A percentile compares a stretch with the other conserved stretches of the same genome.
These are phyloP conservation scores for Leishmania braziliensis DNA, from an alignment of 208 protist species.

Conservation along the genomic window DNA sequence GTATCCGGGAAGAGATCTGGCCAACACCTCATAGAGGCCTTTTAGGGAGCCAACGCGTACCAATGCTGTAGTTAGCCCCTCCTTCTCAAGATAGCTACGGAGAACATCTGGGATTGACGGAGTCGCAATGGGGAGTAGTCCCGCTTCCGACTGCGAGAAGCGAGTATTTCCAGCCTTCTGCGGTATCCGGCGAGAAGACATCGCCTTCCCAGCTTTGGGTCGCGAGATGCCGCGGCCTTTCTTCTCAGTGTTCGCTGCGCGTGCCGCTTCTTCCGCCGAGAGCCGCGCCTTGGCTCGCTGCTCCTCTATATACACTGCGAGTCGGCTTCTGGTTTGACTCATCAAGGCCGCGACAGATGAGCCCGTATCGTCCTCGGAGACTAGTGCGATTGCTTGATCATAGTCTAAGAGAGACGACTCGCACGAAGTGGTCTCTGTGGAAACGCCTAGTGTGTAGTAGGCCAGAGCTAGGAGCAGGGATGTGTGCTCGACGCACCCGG, in stretches of 20 bases:
- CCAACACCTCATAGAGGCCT: conserved; percentile 14
- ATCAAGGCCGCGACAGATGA: conserved; percentile 11
- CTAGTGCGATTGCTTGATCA: conserved; percentile 18
- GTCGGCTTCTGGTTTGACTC: conserved; percentile 8
- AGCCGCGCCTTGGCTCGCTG: conserved; percentile 8
- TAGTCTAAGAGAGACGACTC: conserved; percentile 23
- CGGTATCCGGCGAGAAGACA: conserved; percentile 10
- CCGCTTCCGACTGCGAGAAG: conserved; percentile 7
- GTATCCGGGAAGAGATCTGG: background rate
- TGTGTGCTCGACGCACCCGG: background rate
- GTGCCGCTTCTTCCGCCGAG: conserved; percentile 12
- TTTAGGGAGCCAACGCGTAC: conserved; percentile 2
- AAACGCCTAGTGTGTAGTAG: conserved; percentile 24
- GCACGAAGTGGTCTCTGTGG: conserved; percentile 18
- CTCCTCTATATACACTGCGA: conserved; percentile 22
- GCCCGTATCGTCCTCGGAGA: background rate
- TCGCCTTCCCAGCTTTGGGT: background rate
- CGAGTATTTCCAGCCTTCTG: conserved; percentile 16
- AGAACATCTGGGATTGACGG: conserved; percentile 32
- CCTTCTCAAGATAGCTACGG: conserved; percentile 22
- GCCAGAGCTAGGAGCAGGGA: conserved; percentile 13
- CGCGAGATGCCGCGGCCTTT: conserved; percentile 5
- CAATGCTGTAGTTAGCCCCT: conserved; percentile 26
- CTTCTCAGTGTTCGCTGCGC: conserved; percentile 13
- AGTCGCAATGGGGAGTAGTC: conserved; percentile 3